phyloP scores from a whole-genome alignment of 2,329 filamentous ascomycete species.

The Verticillium dahliae region DNA sequence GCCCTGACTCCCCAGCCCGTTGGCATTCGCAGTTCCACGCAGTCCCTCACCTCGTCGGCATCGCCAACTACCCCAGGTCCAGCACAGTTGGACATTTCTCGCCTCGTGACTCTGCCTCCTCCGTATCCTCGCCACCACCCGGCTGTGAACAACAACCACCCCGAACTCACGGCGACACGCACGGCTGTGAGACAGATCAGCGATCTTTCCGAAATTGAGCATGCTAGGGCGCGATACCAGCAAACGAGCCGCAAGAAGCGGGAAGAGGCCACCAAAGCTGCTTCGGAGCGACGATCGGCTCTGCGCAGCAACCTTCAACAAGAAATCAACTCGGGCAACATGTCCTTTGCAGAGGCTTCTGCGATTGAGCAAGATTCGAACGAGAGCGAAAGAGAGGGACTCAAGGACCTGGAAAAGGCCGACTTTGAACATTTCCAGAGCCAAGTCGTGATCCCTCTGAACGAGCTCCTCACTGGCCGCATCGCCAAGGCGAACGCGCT shows the following conservation, averaged over 20 bases:
- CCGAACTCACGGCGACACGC: conserved; percentile 74
- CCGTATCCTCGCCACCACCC: conserved; percentile 93
- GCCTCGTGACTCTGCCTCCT: conserved; percentile 86
- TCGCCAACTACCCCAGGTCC: conserved; percentile 39
- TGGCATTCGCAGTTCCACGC: conserved; percentile 29
- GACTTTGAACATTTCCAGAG: conserved; percentile 83
- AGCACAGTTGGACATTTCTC: conserved; percentile 74
- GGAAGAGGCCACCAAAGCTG: conserved; percentile 45
- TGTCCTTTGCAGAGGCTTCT: conserved; percentile 78
- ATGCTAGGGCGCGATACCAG: conserved; percentile 57
- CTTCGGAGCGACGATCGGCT: conserved; percentile 49
- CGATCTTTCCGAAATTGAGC: conserved; percentile 65
- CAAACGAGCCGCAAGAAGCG: conserved; percentile 50
- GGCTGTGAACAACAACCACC: conserved; percentile 92
- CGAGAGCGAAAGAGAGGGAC: conserved; percentile 59
- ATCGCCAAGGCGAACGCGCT: conserved; percentile 67
- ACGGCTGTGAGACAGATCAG: conserved; percentile 66
- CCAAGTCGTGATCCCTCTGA: conserved; percentile 75
- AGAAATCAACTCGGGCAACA: conserved; percentile 69
- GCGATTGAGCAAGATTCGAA: conserved; percentile 72
- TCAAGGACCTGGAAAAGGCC: conserved; percentile 67
- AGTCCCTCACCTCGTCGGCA: conserved; percentile 31
- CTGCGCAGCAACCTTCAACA: conserved; percentile 71
- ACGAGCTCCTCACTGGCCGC: conserved; percentile 70
- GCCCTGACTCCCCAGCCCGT: conserved; percentile 34